Evolutionary conservation across 2,329 filamentous ascomycete species (phyloP).

Genomic region (Verticillium zaregamsianum): DNA sequence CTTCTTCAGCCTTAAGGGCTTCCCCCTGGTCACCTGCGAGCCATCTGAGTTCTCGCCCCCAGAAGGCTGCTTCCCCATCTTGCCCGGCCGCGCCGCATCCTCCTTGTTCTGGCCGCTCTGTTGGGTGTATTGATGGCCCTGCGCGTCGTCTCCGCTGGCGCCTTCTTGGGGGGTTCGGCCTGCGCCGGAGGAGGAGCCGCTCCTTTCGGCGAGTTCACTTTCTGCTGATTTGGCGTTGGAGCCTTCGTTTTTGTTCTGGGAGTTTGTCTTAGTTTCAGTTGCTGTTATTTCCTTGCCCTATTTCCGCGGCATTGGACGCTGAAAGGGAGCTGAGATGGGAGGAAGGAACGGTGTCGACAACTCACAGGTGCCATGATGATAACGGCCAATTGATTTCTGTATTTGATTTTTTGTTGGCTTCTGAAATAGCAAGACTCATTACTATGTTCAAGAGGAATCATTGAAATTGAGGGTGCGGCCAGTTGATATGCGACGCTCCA

Average conservation of each 20-base stretch:
- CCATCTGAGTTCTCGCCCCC: conserved; percentile 12
- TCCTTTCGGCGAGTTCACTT: not conserved
- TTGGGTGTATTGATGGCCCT: not conserved
- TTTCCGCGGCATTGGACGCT: not conserved
- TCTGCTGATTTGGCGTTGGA: not conserved
- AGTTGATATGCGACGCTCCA: not conserved
- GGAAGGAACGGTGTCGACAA: not conserved
- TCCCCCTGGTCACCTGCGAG: conserved; percentile 3
- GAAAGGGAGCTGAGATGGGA: not conserved
- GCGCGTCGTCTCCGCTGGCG: not conserved
- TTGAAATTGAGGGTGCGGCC: too few relatives aligned
- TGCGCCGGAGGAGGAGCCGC: not conserved
- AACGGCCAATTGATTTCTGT: not conserved
- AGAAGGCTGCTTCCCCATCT: not conserved
- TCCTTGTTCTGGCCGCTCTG: not conserved
- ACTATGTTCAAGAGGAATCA: too few relatives aligned
- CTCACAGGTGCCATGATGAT: not conserved
- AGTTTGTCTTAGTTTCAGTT: not conserved
- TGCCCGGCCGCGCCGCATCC: not conserved
- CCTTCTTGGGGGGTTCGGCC: not conserved
- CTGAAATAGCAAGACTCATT: too few relatives aligned
- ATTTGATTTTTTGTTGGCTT: not conserved
- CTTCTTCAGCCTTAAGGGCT: conserved; percentile 11
- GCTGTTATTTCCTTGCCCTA: not conserved
- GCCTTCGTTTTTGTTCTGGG: not conserved